These are phyloP conservation scores for Coccinonectria pachysandricola DNA, from an alignment of 2,329 filamentous ascomycete genomes.

Conservation along the genomic window DNA sequence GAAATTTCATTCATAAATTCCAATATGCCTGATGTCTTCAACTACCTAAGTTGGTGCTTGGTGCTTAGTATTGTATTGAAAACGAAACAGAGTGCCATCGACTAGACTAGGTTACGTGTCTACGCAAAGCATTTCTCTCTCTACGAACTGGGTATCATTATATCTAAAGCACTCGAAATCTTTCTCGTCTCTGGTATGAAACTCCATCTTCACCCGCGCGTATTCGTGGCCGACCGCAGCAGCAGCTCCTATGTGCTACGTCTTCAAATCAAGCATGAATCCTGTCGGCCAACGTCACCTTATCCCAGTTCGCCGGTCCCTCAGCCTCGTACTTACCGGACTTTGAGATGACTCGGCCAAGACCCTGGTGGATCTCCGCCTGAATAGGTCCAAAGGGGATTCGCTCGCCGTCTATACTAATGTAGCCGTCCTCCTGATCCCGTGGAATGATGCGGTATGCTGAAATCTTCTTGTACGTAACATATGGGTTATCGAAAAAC, in stretches of 20 bases:
- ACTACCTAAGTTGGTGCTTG: too few species aligned
- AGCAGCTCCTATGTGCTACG: too few species aligned
- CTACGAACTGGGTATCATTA: conserved; percentile 17
- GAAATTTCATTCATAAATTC: too few species aligned
- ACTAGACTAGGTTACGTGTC: conserved; percentile 1
- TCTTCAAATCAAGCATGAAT: conserved; percentile 16
- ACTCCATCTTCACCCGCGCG: conserved; percentile 1
- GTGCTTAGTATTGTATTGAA: too few species aligned
- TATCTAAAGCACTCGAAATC: conserved; percentile 5
- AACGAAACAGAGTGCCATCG: too few species aligned
- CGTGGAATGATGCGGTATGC: conserved; percentile 78
- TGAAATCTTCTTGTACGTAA: conserved; percentile 75
- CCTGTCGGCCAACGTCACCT: conserved; percentile 22
- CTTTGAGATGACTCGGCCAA: conserved; percentile 79
- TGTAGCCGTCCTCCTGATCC: conserved; percentile 63
- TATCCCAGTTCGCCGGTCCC: conserved; percentile 43
- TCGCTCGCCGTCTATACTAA: conserved; percentile 88
- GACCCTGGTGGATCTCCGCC: conserved; percentile 71
- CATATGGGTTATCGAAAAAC: conserved; percentile 70
- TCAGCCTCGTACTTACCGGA: conserved; percentile 59
- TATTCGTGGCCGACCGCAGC: too few species aligned
- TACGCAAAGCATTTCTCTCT: conserved; percentile 3
- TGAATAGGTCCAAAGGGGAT: conserved; percentile 85
- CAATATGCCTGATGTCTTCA: too few species aligned
- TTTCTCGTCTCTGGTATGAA: conserved; percentile 1